Evolutionary conservation across 257 asterid species (phyloP), one percentile per base, ranked within the genome.

Genomic region (Ilex asprella): DNA sequence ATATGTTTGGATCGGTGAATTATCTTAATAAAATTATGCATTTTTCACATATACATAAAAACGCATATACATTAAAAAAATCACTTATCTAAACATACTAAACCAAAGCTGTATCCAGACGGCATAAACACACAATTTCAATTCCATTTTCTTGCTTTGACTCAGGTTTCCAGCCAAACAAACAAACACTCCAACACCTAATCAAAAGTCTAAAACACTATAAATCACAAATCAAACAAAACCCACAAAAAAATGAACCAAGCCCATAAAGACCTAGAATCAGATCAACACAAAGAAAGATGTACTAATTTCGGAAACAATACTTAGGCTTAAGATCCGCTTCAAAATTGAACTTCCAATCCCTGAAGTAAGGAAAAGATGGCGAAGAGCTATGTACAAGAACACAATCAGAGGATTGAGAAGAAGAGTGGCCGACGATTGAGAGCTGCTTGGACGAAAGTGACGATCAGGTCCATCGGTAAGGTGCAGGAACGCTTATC

Each of bases 251-350:
- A 60, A 62, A 56, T 44, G 47, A 16, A 11, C 15, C 56, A 63
- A 59, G 7, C 8, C 54, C 39, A 31, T n/a, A 2, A 12, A 32
- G 47, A 64, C 46, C 56, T 7, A 13, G 43, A n/a, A 0, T 21
- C 56, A 41, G 35, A 30, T 54, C 54, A 8, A 14, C 12, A 31
- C 10, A 54, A 35, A 47, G 54, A 56, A 30, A 43, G 31, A 21
- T 21, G 27, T 21, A 21, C 27, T 21, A 21, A n/a, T 53, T 50
- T 30, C 12, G 9, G 43, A 44, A 16, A 0, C 29, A 54, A 61
- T 78, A 84, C 87, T 76, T 81, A 51, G 87, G 87, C 74, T 81
- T 81, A 69, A 78, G 87, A 78, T 78, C 84, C 57, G 80, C 68
- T 15, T 74, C 67, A 51, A 82, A 71, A 62, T 73, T 76, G 67